Evolutionary conservation across 495 filamentous ascomycete species (phyloP), one percentile per base, ranked within the genome.

Genomic region (Trypethelium eluteriae): DNA sequence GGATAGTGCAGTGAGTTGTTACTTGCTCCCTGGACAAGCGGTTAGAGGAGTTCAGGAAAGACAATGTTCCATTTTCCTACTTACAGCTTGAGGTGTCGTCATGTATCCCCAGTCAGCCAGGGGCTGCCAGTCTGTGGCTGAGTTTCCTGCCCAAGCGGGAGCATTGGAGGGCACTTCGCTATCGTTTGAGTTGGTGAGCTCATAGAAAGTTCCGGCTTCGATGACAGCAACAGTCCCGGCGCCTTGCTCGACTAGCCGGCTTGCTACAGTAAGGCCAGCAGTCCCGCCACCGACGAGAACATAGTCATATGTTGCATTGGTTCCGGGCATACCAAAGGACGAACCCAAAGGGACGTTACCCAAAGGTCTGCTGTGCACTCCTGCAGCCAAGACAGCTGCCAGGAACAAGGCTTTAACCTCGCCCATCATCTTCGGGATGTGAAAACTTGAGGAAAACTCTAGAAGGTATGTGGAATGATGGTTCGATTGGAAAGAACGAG

Each of bases 251-350:
- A 35, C 41, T 1, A 73, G 70, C 16, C 69, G 66, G 50, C 64
- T 65, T 1, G 71, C 71, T 6, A 73, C 62, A 9, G 67, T 57
- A 18, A 61, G 56, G 56, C 71, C 71, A 2, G 70, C 39, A 2
- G 70, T 70, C 36, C 71, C 71, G 1, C 39, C 71, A 41, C 71
- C 71, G 35, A 69, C 62, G 53, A 73, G 70, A 68, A 73, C 49
- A 14, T 64, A n/a, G 46, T 73, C 70, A 53, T 25, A 25, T 25
- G 25, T 25, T 25, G 25, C 25, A 25, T 25, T 25, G 25, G 25
- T 25, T 25, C 25, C 25, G 1, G 25, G 25, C 25, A 25, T 25
- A 25, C 25, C 25, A 25, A 25, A 25, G 25, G 25, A 25, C 25
- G 25, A 25, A 1, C 25, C 25, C 25, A 25, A 25, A 25, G 25